These are phyloP conservation scores for Entrophospora sp. DNA, from an alignment of 192 early-diverging fungal species.

Conservation along the genomic window DNA sequence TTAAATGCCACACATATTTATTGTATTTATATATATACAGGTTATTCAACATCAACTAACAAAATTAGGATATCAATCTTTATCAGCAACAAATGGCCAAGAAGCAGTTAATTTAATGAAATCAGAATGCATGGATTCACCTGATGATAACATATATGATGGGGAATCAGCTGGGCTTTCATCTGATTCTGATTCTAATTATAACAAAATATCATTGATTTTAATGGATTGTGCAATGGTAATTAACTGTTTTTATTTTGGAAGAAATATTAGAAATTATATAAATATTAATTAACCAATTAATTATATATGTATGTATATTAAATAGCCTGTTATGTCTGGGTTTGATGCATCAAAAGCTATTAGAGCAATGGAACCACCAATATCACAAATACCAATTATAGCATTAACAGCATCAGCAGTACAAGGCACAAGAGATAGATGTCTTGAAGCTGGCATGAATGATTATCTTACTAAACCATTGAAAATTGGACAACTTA, in stretches of 20 bases:
- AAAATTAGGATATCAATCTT: constrained; percentile 39
- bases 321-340: constrained; percentile 41
- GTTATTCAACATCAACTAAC: constrained; percentile 47
- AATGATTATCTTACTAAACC: constrained; percentile 41
- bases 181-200: background rate
- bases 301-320: background rate
- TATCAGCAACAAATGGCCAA: constrained; percentile 44
- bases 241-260: background rate
- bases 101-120: constrained; percentile 33
- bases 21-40: constrained; percentile 14
- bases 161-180: background rate
- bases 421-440: constrained; percentile 35
- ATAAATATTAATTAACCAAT: background rate
- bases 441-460: constrained; percentile 40
- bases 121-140: no score
- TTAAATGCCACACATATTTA: background rate
- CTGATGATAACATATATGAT: background rate
- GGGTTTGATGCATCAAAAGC: constrained; percentile 43
- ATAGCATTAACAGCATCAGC: constrained; percentile 54
- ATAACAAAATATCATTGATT: constrained; percentile 27
- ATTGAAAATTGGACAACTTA: constrained; percentile 31
- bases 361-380: constrained; percentile 33
- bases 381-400: constrained; percentile 33
- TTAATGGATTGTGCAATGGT: constrained; percentile 51
- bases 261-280: no score